phyloP scores from a whole-genome alignment of 495 filamentous ascomycete genomes.

The Hamigera avellanea region DNA sequence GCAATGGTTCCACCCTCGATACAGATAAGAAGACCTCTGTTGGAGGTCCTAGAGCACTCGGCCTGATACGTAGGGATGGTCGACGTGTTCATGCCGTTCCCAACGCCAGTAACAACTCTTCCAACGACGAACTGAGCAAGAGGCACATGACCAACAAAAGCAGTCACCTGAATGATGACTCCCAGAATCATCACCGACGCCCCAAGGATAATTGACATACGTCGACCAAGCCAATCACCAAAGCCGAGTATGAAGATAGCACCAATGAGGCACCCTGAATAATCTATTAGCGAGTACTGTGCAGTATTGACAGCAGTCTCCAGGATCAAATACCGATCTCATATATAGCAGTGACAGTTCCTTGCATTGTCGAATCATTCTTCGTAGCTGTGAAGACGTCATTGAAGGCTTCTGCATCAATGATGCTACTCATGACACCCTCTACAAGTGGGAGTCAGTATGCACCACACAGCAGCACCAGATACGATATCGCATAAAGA shows the following conservation, averaged over 20 bases:
- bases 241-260: conserved; percentile 57
- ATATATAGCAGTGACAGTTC: conserved; percentile 73
- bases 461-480: not conserved
- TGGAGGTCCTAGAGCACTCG: conserved; percentile 57
- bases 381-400: conserved; percentile 55
- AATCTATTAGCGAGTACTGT: not conserved
- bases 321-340: conserved; percentile 40
- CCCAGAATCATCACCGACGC: conserved; percentile 62
- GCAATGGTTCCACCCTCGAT: conserved; percentile 72
- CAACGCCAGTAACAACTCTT: conserved; percentile 58
- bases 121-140: conserved; percentile 64
- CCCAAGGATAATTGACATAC: conserved; percentile 49
- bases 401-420: conserved; percentile 61
- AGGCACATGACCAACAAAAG: conserved; percentile 28
- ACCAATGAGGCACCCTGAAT: conserved; percentile 53
- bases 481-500: not conserved
- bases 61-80: conserved; percentile 73
- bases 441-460: conserved; percentile 17
- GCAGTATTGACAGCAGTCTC: not conserved
- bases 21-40: conserved; percentile 70
- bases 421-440: conserved; percentile 74
- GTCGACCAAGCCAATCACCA: conserved; percentile 58
- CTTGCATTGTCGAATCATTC: conserved; percentile 61
- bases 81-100: conserved; percentile 64
- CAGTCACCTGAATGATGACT: conserved; percentile 54